Evolutionary conservation across 2,329 filamentous ascomycete species (phyloP).

Genomic region (Botrytis fragariae): DNA sequence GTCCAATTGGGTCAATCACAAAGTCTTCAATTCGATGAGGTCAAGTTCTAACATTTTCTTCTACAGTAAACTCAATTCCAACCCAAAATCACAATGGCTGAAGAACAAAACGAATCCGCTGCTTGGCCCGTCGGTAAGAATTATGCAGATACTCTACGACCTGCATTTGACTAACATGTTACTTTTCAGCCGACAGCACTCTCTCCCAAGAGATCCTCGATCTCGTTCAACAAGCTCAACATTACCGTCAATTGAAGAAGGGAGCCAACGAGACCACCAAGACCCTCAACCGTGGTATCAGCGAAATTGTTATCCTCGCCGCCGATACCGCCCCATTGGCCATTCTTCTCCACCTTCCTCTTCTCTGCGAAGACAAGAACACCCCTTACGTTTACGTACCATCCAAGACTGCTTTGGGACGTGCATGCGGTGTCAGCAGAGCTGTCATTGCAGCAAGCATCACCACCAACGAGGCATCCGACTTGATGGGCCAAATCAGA

Average conservation of each 20-base stretch:
- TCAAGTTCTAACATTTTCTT: constrained; percentile 1
- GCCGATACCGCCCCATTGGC: constrained; percentile 85
- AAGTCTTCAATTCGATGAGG: neutral
- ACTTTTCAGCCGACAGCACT: constrained; percentile 67
- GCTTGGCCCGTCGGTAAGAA: constrained; percentile 28
- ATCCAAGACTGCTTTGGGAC: constrained; percentile 79
- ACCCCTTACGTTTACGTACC: constrained; percentile 71
- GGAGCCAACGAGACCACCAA: constrained; percentile 86
- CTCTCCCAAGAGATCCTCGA: constrained; percentile 82
- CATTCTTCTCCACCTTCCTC: constrained; percentile 84
- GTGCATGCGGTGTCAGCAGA: constrained; percentile 85
- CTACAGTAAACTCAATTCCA: constrained; percentile 19
- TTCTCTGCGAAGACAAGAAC: constrained; percentile 82
- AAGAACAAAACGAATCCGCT: constrained; percentile 39
- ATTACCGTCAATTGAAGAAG: constrained; percentile 80
- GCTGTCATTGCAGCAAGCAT: constrained; percentile 85
- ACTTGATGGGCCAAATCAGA: constrained; percentile 84
- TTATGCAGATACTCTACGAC: constrained; percentile 46
- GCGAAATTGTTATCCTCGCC: constrained; percentile 84
- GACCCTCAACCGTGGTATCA: constrained; percentile 85
- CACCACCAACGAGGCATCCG: constrained; percentile 87
- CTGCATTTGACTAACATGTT: constrained; percentile 35
- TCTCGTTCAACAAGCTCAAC: constrained; percentile 58
- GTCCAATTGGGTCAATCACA: neutral
- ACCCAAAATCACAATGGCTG: constrained; percentile 34